These are phyloP conservation scores for Colletotrichum liriopes DNA, from an alignment of 2,329 filamentous ascomycete species.

Conservation along the genomic window DNA sequence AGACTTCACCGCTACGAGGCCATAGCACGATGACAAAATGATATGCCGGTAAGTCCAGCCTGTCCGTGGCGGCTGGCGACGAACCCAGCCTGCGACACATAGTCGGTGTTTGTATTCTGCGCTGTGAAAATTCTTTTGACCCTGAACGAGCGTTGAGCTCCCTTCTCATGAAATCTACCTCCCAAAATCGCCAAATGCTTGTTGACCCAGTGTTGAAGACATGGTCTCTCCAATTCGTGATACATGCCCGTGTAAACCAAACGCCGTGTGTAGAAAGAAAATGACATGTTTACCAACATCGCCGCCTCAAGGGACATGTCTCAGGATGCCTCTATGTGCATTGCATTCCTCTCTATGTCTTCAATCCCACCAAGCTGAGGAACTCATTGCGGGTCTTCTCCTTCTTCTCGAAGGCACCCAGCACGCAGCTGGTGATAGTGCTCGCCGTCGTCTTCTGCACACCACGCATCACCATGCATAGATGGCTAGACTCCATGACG, in stretches of 20 bases:
- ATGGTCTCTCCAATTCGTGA: conserved; percentile 41
- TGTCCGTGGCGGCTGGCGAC: conserved; percentile 1
- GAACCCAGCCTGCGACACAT: conserved; percentile 8
- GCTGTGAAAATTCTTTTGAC: conserved; percentile 4
- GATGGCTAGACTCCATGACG: conserved; percentile 95
- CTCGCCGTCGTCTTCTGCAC: conserved; percentile 90
- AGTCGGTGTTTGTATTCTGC: conserved; percentile 18
- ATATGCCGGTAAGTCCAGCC: conserved; percentile 13
- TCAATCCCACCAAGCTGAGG: conserved; percentile 81
- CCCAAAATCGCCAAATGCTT: conserved; percentile 39
- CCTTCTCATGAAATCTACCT: conserved; percentile 39
- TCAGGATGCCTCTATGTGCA: background rate
- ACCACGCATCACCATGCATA: conserved; percentile 99
- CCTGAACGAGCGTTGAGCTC: conserved; percentile 44
- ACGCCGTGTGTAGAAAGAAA: conserved; percentile 38
- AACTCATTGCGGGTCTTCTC: conserved; percentile 98
- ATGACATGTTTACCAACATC: background rate
- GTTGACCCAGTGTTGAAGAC: conserved; percentile 45
- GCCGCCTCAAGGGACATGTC: conserved; percentile 11
- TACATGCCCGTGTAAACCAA: conserved; percentile 34
- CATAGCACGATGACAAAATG: conserved; percentile 6
- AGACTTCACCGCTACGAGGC: conserved; percentile 16
- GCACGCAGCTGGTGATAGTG: conserved; percentile 96
- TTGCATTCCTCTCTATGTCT: conserved; percentile 50
- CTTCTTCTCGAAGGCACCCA: conserved; percentile 94